Conservation (phyloP, 495 filamentous ascomycete genomes). For the Penicillium cataractarum region DNA sequence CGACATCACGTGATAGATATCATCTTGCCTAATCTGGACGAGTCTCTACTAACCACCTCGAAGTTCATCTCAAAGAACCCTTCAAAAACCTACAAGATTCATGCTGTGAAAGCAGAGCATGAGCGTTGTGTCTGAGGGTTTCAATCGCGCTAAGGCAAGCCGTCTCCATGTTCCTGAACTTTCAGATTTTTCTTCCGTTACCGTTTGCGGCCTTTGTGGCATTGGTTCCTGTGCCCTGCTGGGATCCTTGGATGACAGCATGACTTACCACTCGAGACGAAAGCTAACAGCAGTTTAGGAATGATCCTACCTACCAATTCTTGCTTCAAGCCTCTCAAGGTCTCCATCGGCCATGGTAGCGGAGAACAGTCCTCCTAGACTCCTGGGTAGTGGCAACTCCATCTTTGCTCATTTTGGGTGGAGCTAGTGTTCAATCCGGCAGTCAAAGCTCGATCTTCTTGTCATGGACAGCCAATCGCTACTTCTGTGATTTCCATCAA, state of each 20-base stretch:
- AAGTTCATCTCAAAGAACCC: neutral
- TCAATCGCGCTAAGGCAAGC: neutral
- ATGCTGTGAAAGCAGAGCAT: neutral
- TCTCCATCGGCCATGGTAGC: neutral
- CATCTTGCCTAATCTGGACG: constrained; percentile 23
- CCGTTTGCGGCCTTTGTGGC: constrained; percentile 19
- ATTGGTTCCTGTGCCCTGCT: constrained; percentile 19
- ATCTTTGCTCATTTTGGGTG: constrained; percentile 5
- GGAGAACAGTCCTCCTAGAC: neutral
- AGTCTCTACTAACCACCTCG: neutral
- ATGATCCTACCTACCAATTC: neutral
- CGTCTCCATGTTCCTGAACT: neutral
- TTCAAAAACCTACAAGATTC: neutral
- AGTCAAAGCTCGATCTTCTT: constrained; percentile 5
- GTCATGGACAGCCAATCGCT: constrained; percentile 17
- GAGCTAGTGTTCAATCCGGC: constrained; percentile 12
- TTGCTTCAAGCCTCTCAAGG: neutral
- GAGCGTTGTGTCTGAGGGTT: neutral
- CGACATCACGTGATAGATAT: constrained; percentile 18
- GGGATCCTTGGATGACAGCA: constrained; percentile 25
- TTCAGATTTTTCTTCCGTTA: constrained; percentile 3
- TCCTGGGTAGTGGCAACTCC: neutral
- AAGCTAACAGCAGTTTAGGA: constrained; percentile 6
- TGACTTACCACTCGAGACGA: constrained; percentile 17
- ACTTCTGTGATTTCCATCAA: neutral